Percentiles rank a stretch among this genome's conserved stretches.
Evolutionary conservation across 2,329 filamentous ascomycete species (phyloP).

Genomic region (Cladobotryum protrusum): DNA sequence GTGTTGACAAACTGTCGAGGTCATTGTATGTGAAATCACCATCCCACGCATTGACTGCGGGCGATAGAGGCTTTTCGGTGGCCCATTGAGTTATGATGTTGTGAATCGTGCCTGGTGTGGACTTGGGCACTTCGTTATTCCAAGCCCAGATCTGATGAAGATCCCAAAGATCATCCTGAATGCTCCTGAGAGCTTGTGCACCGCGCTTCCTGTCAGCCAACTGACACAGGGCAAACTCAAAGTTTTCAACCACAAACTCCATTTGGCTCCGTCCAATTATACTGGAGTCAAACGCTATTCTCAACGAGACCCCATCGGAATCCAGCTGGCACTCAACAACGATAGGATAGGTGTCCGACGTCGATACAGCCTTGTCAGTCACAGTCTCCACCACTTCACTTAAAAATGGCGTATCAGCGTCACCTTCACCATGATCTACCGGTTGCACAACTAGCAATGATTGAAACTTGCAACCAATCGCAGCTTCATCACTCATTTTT

Average conservation of each 20-base stretch:
- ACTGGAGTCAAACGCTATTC: neutral
- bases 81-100: slow-evolving; percentile 34
- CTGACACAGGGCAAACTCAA: neutral
- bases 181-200: neutral
- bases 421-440: neutral
- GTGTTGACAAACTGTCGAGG: slow-evolving; percentile 16
- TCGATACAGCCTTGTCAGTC: neutral
- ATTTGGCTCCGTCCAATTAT: neutral
- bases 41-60: slow-evolving; percentile 41
- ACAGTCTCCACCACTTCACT: neutral
- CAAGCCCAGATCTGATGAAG: slow-evolving; percentile 17
- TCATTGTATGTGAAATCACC: slow-evolving; percentile 36
- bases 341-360: neutral
- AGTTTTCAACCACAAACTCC: neutral
- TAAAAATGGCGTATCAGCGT: too few species aligned
- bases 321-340: neutral
- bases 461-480: neutral
- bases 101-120: slow-evolving; percentile 30
- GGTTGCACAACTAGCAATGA: slow-evolving; percentile 5
- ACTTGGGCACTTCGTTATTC: slow-evolving; percentile 18
- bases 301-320: neutral
- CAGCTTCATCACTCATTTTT: neutral
- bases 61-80: slow-evolving; percentile 21
- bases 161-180: neutral
- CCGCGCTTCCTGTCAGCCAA: neutral